Evolutionary conservation across 202 grass and related monocot species (phyloP).

Genomic region (Brachypodium distachyon): DNA sequence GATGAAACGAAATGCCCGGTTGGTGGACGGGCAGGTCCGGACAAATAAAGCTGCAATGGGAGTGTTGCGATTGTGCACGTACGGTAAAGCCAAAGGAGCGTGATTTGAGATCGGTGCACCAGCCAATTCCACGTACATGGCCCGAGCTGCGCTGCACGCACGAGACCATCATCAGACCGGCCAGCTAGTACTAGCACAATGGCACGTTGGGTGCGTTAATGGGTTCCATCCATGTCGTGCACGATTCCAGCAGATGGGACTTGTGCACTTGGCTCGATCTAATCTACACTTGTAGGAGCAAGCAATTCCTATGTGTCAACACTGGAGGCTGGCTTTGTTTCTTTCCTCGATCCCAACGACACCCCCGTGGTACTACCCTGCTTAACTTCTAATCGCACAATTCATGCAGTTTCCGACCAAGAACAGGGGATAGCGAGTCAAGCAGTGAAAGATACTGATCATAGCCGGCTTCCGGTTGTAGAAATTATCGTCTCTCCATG

Average conservation of each 20-base stretch:
- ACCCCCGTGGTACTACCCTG: not conserved
- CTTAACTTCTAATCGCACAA: not conserved
- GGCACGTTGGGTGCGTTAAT: not conserved
- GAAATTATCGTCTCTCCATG: not conserved
- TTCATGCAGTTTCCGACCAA: slow-evolving; percentile 2
- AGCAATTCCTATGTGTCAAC: not conserved
- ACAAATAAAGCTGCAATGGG: not conserved
- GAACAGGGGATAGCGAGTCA: not conserved
- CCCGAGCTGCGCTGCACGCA: slow-evolving; percentile 22
- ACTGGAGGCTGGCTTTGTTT: not conserved
- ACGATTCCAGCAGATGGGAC: not conserved
- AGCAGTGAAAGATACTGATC: not conserved
- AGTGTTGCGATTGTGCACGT: slow-evolving; percentile 9
- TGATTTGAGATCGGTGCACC: not conserved
- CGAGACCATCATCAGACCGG: not conserved
- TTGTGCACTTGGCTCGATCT: not conserved
- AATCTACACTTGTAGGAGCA: not conserved
- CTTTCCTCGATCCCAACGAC: not conserved
- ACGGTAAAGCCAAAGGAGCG: not conserved
- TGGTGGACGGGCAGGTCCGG: not conserved
- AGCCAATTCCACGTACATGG: not conserved
- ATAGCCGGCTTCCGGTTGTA: not conserved
- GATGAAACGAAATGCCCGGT: not conserved
- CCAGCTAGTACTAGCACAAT: not conserved
- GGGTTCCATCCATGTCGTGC: slow-evolving; percentile 14